Evolutionary conservation across 192 early-diverging fungal genomes (phyloP), one percentile per base, ranked within the genome.

Genomic region (Geranomyces michiganensis): DNA sequence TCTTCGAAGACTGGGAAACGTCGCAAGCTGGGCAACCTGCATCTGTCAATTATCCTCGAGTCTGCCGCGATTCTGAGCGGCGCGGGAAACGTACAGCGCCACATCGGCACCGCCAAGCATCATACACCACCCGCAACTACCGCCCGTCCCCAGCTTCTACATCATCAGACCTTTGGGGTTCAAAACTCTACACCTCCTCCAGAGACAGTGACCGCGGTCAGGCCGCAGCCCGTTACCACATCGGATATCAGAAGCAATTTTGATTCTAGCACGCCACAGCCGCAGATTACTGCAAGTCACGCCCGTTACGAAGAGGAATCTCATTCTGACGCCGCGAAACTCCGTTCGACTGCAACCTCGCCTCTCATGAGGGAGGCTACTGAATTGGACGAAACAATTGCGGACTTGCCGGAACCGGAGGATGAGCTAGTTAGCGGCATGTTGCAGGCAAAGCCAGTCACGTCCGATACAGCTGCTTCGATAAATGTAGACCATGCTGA

Each of bases 41-140:
- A 76, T 53, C 22, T 76, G 15, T 66, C 64, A 10, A 60, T 65
- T 13, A 30, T 62, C 5, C 49, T 72, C 48, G 70, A 76, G 51
- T 27, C 66, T 2, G 31, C 26, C 24, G 56, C 17, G 17, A 29
- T 33, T 19, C 2, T 29, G 21, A 29, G 17, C 58, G 19, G 31
- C 24, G 30, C 31, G 17, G 4, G 9, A 7, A 33, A 60, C 31
- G 58, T 29, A 29, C 51, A 53, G 19, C 51, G 51, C 15, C 51
- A 53, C 10, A 10, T 41, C 36, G 36, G 10, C 36, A 41, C 36
- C 36, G 36, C 36, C 36, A 41, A 41, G 36, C 36, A 41, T 7
- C 10, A 41, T 41, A 41, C 36, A 24, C n/a, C 51, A n/a, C 24
- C 51, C 19, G 51, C 51, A 53, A 24, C 51, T 53, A 53, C 51